These are phyloP conservation scores for Saposhnikovia divaricata DNA, from an alignment of 129 eudicot species.

Conservation along the genomic window DNA sequence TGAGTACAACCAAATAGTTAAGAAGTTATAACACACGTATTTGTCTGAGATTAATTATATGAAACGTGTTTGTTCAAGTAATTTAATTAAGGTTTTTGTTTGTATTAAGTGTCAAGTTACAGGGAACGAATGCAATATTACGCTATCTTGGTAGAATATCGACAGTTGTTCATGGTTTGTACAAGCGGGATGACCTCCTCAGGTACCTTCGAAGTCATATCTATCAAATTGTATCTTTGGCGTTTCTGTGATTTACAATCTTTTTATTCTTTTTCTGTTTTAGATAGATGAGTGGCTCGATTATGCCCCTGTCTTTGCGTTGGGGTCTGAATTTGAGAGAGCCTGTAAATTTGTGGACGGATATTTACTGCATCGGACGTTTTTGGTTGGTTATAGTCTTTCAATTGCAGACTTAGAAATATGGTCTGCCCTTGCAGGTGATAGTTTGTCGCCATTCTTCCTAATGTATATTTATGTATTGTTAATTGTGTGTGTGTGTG, in stretches of 20 bases:
- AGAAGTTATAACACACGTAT: background rate
- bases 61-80: background rate
- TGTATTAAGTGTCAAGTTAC: slow-evolving; percentile 38
- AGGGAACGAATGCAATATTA: slow-evolving; percentile 46
- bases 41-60: background rate
- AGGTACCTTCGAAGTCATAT: slow-evolving; percentile 32
- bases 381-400: slow-evolving; percentile 61
- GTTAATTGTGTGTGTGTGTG: background rate
- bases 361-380: slow-evolving; percentile 53
- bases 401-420: slow-evolving; percentile 69
- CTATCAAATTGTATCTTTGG: background rate
- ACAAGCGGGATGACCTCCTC: slow-evolving; percentile 45
- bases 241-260: background rate
- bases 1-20: too few species aligned
- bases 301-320: slow-evolving; percentile 51
- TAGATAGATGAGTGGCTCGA: slow-evolving; percentile 85
- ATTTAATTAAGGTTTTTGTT: background rate
- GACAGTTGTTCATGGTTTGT: slow-evolving; percentile 30
- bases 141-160: slow-evolving; percentile 53
- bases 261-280: background rate
- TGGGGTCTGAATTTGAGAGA: slow-evolving; percentile 75
- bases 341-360: slow-evolving; percentile 67
- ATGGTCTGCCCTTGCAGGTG: slow-evolving; percentile 90
- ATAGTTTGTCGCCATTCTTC: background rate
- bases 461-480: background rate